A percentile compares a stretch with the other conserved stretches of the same genome.
Conservation (phyloP, 768 basidiomycete species). For the Butyriboletus loyo region DNA sequence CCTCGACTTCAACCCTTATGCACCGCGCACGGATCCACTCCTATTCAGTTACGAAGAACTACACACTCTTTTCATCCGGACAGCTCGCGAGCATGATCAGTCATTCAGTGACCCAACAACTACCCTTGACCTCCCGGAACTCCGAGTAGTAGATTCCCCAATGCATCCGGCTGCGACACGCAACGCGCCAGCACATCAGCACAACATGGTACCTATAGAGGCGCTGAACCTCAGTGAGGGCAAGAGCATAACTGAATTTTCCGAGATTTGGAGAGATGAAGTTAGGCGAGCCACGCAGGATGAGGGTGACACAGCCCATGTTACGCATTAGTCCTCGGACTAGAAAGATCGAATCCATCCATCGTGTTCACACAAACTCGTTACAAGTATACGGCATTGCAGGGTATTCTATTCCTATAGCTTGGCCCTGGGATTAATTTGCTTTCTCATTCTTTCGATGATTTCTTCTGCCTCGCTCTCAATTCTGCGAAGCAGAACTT, state of each 20-base stretch:
- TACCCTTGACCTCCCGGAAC: slow-evolving; percentile 32
- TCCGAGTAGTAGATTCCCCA: slow-evolving; percentile 71
- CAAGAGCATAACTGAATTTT: slow-evolving; percentile 68
- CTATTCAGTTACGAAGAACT: slow-evolving; percentile 85
- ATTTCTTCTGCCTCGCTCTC: slow-evolving; percentile 75
- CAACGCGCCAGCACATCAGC: slow-evolving; percentile 72
- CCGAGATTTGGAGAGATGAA: slow-evolving; percentile 58
- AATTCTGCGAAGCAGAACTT: slow-evolving; percentile 61
- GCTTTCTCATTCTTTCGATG: slow-evolving; percentile 45
- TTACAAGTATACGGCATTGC: background rate
- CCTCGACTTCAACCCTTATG: slow-evolving; percentile 90
- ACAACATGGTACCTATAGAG: slow-evolving; percentile 92
- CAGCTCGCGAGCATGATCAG: slow-evolving; percentile 1
- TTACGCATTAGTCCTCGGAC: background rate
- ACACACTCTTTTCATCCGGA: slow-evolving; percentile 32
- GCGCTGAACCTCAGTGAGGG: slow-evolving; percentile 79
- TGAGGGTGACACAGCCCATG: slow-evolving; percentile 1
- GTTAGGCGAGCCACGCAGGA: slow-evolving; percentile 36
- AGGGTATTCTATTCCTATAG: slow-evolving; percentile 15
- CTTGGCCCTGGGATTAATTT: slow-evolving; percentile 16
- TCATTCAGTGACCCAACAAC: background rate
- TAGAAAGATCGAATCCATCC: background rate
- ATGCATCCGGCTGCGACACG: slow-evolving; percentile 64
- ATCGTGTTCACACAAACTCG: background rate
- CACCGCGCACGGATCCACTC: slow-evolving; percentile 80